Conservation (phyloP, 225 moss, liverwort and hornwort genomes). For the Lunularia cruciata region DNA sequence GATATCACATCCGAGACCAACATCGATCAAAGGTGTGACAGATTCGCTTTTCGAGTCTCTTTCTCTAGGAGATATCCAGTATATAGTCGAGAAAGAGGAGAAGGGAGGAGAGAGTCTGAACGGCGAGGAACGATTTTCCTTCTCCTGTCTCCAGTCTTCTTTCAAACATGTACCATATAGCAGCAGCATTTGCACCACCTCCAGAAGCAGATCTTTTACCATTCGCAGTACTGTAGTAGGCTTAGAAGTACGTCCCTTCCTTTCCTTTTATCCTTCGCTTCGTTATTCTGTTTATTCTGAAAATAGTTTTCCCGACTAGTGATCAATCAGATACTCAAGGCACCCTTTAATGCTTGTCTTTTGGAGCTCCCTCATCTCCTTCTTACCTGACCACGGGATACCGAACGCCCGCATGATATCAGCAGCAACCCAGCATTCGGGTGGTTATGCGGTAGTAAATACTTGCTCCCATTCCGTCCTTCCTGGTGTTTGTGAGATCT, state of each 20-base stretch:
- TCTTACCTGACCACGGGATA: conserved; percentile 17
- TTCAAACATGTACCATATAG: conserved; percentile 8
- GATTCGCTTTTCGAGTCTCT: background rate
- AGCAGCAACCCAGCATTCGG: conserved; percentile 11
- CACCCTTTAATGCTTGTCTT: conserved; percentile 16
- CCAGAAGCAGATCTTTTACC: conserved; percentile 6
- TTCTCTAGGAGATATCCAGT: too few relatives aligned
- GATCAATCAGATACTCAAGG: background rate
- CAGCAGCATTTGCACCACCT: background rate
- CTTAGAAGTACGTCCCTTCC: background rate
- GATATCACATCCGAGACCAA: conserved; percentile 2
- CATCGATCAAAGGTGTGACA: background rate
- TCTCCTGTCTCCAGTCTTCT: background rate
- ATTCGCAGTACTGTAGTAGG: background rate
- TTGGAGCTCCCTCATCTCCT: conserved; percentile 15
- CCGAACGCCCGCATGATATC: background rate
- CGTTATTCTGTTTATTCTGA: background rate
- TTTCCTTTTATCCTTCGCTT: background rate
- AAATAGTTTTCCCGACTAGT: background rate
- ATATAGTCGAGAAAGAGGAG: background rate
- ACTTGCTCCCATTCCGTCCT: background rate
- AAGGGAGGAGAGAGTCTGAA: conserved; percentile 5
- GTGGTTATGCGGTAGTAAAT: background rate
- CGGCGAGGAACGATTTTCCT: background rate
- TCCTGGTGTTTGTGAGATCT: background rate